These are phyloP conservation scores for Cladophialophora exuberans DNA, from an alignment of 2,329 filamentous ascomycete species.

Conservation along the genomic window DNA sequence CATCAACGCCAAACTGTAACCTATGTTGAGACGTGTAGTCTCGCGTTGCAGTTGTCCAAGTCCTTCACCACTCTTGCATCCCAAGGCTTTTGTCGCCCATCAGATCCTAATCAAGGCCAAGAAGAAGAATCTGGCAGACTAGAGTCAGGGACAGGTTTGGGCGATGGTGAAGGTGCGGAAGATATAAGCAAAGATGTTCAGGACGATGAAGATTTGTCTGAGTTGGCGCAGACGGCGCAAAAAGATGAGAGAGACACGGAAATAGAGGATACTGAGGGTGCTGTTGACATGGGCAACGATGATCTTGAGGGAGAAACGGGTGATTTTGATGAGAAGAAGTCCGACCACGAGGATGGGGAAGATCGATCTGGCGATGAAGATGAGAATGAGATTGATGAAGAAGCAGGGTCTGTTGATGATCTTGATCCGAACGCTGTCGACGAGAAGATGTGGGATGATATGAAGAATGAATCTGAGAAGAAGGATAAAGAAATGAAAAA, in stretches of 20 bases:
- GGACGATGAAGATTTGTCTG: slow-evolving; percentile 88
- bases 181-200: slow-evolving; percentile 98
- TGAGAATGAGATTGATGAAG: slow-evolving; percentile 78
- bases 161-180: slow-evolving; percentile 91
- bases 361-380: slow-evolving; percentile 66
- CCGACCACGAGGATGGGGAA: slow-evolving; percentile 59
- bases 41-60: slow-evolving; percentile 75
- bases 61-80: slow-evolving; percentile 77
- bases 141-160: slow-evolving; percentile 89
- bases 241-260: slow-evolving; percentile 60
- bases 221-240: slow-evolving; percentile 75
- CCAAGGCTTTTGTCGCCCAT: slow-evolving; percentile 88
- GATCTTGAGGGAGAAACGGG: slow-evolving; percentile 87
- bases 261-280: slow-evolving; percentile 50
- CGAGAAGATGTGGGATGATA: slow-evolving; percentile 98
- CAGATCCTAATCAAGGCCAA: slow-evolving; percentile 74
- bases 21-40: slow-evolving; percentile 72
- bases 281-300: slow-evolving; percentile 69
- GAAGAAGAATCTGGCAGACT: slow-evolving; percentile 72
- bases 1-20: slow-evolving; percentile 63
- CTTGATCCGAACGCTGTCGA: slow-evolving; percentile 88
- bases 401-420: slow-evolving; percentile 88
- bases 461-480: slow-evolving; percentile 51
- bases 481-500: slow-evolving; percentile 74
- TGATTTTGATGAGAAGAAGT: slow-evolving; percentile 53